phyloP scores from a whole-genome alignment of 176 grass and related monocot genomes.

The Oryza longistaminata region DNA sequence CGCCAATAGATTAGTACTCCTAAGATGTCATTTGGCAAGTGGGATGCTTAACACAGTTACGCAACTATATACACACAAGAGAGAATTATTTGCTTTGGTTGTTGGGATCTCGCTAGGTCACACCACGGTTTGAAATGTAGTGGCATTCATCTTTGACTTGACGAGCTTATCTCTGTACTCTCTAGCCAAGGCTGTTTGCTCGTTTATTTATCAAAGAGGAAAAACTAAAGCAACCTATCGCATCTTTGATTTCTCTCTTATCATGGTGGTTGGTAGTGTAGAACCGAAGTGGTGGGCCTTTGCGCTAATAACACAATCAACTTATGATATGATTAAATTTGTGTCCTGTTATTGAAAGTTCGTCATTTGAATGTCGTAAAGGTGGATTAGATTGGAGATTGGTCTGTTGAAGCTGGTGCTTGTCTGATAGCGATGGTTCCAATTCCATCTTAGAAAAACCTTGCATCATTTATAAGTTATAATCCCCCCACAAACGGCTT shows the following conservation, averaged over 20 bases:
- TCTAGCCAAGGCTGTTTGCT: background rate
- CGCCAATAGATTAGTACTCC: background rate
- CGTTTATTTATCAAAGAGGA: conserved; percentile 44
- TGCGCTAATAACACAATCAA: conserved; percentile 3
- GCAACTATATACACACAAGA: background rate
- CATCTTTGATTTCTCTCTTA: conserved; percentile 34
- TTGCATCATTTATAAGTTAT: too few relatives aligned
- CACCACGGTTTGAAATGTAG: conserved; percentile 14
- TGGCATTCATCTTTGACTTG: conserved; percentile 34
- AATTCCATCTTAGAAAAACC: background rate
- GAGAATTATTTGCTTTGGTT: background rate
- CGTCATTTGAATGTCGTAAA: background rate
- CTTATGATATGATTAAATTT: conserved; percentile 1
- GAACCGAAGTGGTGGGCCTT: conserved; percentile 21
- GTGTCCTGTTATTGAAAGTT: background rate
- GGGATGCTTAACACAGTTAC: background rate
- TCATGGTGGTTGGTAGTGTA: conserved; percentile 39
- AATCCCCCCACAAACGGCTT: too few relatives aligned
- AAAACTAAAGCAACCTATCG: conserved; percentile 50
- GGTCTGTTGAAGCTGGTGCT: background rate
- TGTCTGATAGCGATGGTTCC: conserved; percentile 7
- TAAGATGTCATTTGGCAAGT: background rate
- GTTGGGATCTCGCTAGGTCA: background rate
- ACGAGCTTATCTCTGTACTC: conserved; percentile 8
- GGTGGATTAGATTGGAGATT: background rate